Evolutionary conservation across 1,139 yeast species (phyloP).

Genomic region (Candida neerlandica): DNA sequence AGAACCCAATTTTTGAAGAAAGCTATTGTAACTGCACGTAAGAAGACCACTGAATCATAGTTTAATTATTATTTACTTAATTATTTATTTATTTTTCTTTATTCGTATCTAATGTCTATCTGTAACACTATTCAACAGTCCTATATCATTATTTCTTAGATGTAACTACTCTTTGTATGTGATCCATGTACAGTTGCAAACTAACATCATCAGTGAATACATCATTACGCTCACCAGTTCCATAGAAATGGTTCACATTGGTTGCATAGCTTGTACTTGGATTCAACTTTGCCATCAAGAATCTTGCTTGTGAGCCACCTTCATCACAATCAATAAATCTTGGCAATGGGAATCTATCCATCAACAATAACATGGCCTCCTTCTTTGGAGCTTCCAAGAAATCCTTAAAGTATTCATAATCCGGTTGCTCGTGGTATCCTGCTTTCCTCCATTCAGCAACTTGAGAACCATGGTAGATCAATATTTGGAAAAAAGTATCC

Average conservation of each 20-base stretch:
- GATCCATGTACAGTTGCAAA: slow-evolving; percentile 68
- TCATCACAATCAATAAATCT: slow-evolving; percentile 93
- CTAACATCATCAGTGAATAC: slow-evolving; percentile 73
- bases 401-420: slow-evolving; percentile 83
- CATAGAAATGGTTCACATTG: slow-evolving; percentile 37
- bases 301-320: slow-evolving; percentile 93
- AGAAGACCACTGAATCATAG: slow-evolving; percentile 16
- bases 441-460: slow-evolving; percentile 97
- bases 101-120: neutral
- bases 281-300: slow-evolving; percentile 71
- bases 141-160: slow-evolving; percentile 11
- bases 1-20: slow-evolving; percentile 30
- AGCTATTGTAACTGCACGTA: slow-evolving; percentile 31
- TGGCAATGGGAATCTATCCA: slow-evolving; percentile 95
- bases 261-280: slow-evolving; percentile 67
- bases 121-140: neutral
- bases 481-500: slow-evolving; percentile 92
- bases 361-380: slow-evolving; percentile 88
- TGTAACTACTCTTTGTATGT: slow-evolving; percentile 43
- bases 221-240: slow-evolving; percentile 34
- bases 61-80: neutral
- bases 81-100: neutral
- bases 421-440: slow-evolving; percentile 90
- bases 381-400: slow-evolving; percentile 86
- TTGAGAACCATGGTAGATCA: slow-evolving; percentile 92